Evolutionary conservation across 768 basidiomycete genomes (phyloP).

Genomic region (Fistulinella prunicolor): DNA sequence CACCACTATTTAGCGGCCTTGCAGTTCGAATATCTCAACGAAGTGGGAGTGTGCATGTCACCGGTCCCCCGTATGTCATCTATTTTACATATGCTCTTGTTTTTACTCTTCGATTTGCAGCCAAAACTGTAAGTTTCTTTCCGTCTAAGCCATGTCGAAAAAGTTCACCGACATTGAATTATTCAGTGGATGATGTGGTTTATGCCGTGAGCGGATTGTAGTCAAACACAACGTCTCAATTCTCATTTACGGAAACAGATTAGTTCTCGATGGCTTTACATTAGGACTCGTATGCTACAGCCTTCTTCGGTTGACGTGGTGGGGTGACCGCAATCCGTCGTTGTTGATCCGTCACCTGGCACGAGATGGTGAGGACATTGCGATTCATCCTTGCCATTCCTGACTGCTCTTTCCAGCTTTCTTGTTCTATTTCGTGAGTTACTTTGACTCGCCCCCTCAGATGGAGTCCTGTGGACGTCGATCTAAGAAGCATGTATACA

Average conservation of each 20-base stretch:
- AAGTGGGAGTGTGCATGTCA: constrained; percentile 11
- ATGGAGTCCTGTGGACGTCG: too few species aligned
- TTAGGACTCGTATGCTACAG: constrained; percentile 1
- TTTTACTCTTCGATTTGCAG: constrained; percentile 9
- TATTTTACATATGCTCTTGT: not conserved
- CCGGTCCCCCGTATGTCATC: constrained; percentile 11
- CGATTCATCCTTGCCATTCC: not conserved
- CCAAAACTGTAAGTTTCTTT: constrained; percentile 6
- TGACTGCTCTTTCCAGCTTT: constrained; percentile 7
- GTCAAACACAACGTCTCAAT: not conserved
- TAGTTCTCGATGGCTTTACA: constrained; percentile 13
- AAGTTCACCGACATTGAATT: not conserved
- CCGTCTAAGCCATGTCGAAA: not conserved
- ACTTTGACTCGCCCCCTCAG: too few species aligned
- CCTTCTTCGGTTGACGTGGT: constrained; percentile 2
- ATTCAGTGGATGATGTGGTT: constrained; percentile 13
- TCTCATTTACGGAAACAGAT: constrained; percentile 7
- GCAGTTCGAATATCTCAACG: constrained; percentile 7
- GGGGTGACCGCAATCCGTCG: not conserved
- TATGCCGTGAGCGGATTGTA: constrained; percentile 8
- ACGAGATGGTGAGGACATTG: constrained; percentile 24
- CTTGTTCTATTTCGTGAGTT: constrained; percentile 18
- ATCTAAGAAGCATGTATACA: not conserved
- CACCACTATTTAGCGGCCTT: not conserved
- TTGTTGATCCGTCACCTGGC: constrained; percentile 13